Conservation (phyloP, 2,329 filamentous ascomycete genomes). For the Scedosporium dehoogii region DNA sequence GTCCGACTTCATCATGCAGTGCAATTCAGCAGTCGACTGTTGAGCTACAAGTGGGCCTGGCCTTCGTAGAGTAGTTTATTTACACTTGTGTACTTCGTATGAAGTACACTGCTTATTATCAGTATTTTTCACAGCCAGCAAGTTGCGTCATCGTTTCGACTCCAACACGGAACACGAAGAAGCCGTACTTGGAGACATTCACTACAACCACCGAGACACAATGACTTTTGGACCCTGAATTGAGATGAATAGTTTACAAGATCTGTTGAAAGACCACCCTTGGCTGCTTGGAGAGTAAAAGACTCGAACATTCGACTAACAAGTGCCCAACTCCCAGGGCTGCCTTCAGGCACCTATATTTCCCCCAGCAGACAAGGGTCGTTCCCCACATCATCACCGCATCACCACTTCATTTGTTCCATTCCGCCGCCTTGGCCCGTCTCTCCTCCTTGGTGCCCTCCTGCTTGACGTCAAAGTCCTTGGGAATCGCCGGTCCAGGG, state of each 20-base stretch:
- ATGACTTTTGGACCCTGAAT: not conserved
- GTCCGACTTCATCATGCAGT: no score
- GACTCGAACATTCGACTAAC: no score
- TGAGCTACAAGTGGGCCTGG: no score
- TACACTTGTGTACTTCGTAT: no score
- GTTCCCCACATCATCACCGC: conserved; percentile 14
- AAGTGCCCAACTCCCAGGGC: no score
- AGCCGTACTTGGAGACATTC: not conserved
- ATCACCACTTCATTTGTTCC: conserved; percentile 45
- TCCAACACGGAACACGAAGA: not conserved
- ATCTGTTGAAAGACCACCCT: not conserved
- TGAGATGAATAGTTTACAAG: not conserved
- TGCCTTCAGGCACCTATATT: not conserved
- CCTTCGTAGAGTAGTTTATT: no score
- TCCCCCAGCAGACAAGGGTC: conserved; percentile 8
- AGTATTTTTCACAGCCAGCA: not conserved
- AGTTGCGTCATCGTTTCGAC: not conserved
- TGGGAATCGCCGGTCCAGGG: conserved; percentile 46
- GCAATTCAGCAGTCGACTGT: no score
- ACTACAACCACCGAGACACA: no score
- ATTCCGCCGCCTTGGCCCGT: conserved; percentile 49
- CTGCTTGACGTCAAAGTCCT: conserved; percentile 40
- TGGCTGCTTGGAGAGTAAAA: not conserved
- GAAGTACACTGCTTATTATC: no score
- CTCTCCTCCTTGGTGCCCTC: conserved; percentile 62